phyloP scores from a whole-genome alignment of 352 stramenopile species.

The Phytophthora ohioensis region DNA sequence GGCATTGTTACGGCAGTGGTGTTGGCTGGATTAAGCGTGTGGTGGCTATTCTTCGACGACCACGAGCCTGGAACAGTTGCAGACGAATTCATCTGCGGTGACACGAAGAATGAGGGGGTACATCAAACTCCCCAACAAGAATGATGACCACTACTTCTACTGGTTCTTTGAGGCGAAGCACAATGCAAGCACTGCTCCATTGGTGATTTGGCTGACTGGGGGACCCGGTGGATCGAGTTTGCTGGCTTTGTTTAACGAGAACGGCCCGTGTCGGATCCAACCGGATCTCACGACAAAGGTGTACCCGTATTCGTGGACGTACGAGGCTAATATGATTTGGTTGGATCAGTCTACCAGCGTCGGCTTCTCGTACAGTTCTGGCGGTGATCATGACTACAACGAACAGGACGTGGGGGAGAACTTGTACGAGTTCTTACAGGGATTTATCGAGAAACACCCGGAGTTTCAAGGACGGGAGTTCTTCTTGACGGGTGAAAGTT shows the following conservation, averaged over 20 bases:
- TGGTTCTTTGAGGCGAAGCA: slow-evolving; percentile 63
- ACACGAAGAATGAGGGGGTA: slow-evolving; percentile 52
- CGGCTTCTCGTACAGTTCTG: slow-evolving; percentile 50
- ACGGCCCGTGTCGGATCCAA: slow-evolving; percentile 58
- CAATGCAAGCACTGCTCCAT: slow-evolving; percentile 15
- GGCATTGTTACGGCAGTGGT: slow-evolving; percentile 19
- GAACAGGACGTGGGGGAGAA: slow-evolving; percentile 58
- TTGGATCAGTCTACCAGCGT: slow-evolving; percentile 58
- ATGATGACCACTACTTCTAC: slow-evolving; percentile 75
- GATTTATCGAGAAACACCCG: slow-evolving; percentile 56
- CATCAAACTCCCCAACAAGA: slow-evolving; percentile 58
- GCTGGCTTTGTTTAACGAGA: slow-evolving; percentile 59
- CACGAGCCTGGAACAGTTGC: slow-evolving; percentile 34
- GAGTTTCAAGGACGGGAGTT: slow-evolving; percentile 54
- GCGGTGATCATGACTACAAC: slow-evolving; percentile 46
- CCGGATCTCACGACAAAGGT: slow-evolving; percentile 43
- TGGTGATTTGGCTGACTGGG: slow-evolving; percentile 10
- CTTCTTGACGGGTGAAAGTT: slow-evolving; percentile 62
- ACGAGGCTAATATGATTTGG: slow-evolving; percentile 53
- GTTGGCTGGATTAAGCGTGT: slow-evolving; percentile 12
- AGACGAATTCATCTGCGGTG: slow-evolving; percentile 26
- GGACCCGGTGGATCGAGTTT: slow-evolving; percentile 55
- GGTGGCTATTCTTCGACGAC: slow-evolving; percentile 25
- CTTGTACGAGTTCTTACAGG: slow-evolving; percentile 62
- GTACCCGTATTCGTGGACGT: slow-evolving; percentile 61